A percentile compares a stretch with the other conserved stretches of the same genome.
Evolutionary conservation across 2,329 filamentous ascomycete genomes (phyloP).

Genomic region (Penicillium sp.): DNA sequence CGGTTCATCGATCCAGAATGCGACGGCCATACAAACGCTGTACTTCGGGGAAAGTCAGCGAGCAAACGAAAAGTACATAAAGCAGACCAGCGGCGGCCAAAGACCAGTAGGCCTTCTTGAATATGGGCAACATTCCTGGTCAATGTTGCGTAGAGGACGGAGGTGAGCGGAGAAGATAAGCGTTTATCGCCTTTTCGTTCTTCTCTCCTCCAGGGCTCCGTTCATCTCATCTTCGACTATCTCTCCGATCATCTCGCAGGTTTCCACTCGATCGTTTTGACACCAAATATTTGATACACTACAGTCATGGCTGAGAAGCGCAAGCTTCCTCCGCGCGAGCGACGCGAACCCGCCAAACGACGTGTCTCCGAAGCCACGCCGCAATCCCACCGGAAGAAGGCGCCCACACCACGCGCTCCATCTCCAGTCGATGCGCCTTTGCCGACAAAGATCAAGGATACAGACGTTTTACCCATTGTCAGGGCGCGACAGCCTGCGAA

Average conservation of each 20-base stretch:
- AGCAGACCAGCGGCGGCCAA: conserved; percentile 62
- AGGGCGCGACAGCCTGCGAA: conserved; percentile 51
- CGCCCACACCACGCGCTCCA: conserved; percentile 33
- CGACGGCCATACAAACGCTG: conserved; percentile 72
- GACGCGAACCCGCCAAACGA: conserved; percentile 48
- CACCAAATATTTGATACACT: too few relatives aligned
- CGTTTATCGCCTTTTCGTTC: conserved; percentile 22
- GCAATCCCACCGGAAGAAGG: conserved; percentile 39
- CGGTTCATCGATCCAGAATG: background rate
- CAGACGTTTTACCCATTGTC: conserved; percentile 57
- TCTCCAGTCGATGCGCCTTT: conserved; percentile 43
- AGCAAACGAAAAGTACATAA: conserved; percentile 67
- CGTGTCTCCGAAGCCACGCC: conserved; percentile 44
- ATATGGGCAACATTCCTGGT: conserved; percentile 43
- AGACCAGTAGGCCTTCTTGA: conserved; percentile 57
- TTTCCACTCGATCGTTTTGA: background rate
- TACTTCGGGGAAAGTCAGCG: conserved; percentile 68
- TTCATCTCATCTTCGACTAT: conserved; percentile 11
- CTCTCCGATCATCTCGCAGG: conserved; percentile 1
- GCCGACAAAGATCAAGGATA: conserved; percentile 56
- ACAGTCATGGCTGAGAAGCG: conserved; percentile 46
- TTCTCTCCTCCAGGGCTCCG: conserved; percentile 17
- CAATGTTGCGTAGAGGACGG: background rate
- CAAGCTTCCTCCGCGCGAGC: conserved; percentile 44
- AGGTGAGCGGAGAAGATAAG: conserved; percentile 18